These are phyloP conservation scores for Monosporozyma solicola DNA, from an alignment of 805 yeast species.

Conservation along the genomic window DNA sequence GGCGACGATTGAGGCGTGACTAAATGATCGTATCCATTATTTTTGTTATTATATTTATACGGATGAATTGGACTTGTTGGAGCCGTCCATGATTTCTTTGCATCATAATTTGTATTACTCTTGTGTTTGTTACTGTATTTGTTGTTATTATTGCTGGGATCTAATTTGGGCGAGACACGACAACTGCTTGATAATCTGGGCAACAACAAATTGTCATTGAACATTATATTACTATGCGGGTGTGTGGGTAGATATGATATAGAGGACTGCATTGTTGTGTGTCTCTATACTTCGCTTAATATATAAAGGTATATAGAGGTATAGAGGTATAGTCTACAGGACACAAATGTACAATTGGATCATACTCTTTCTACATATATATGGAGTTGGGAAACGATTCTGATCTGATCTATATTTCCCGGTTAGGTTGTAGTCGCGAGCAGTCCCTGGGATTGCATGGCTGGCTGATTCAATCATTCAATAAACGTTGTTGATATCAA, in stretches of 20 bases:
- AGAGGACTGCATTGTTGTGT: neutral
- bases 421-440: neutral
- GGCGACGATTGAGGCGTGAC: slow-evolving; percentile 24
- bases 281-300: neutral
- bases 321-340: too few species aligned
- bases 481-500: neutral
- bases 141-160: neutral
- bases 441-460: neutral
- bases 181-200: slow-evolving; percentile 1
- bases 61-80: slow-evolving; percentile 24
- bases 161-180: slow-evolving; percentile 1
- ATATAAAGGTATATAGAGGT: too few species aligned
- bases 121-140: neutral
- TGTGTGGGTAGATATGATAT: neutral
- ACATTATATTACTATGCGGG: neutral
- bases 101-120: neutral
- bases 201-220: neutral
- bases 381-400: too few species aligned
- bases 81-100: slow-evolving; percentile 23
- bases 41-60: neutral
- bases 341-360: too few species aligned
- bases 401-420: neutral
- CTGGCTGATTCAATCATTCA: neutral
- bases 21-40: neutral
- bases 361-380: too few species aligned